These are phyloP conservation scores for Thielaviopsis populi DNA, from an alignment of 2,329 filamentous ascomycete species.

Conservation along the genomic window DNA sequence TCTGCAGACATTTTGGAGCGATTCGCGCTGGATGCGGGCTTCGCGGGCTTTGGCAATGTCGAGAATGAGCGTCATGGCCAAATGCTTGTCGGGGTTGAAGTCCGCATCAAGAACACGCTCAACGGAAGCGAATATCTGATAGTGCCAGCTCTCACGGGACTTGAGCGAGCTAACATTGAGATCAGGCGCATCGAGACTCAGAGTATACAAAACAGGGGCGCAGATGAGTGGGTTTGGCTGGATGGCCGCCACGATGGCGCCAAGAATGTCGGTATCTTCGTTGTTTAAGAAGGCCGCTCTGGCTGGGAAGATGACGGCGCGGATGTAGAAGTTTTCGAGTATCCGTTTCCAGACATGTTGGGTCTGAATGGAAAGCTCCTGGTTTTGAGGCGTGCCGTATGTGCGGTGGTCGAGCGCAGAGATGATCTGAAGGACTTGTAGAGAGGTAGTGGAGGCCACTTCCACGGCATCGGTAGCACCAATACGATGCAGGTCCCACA, in stretches of 20 bases:
- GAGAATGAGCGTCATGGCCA: constrained; percentile 23
- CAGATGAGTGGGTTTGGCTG: constrained; percentile 25
- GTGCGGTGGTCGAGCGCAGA: constrained; percentile 18
- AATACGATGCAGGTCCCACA: constrained; percentile 43
- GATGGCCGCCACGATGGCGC: constrained; percentile 28
- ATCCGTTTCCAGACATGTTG: constrained; percentile 29
- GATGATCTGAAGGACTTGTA: constrained; percentile 23
- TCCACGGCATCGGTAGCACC: constrained; percentile 32
- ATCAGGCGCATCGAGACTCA: constrained; percentile 23
- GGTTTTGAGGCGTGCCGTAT: neutral
- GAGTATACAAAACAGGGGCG: constrained; percentile 32
- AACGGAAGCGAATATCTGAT: constrained; percentile 25
- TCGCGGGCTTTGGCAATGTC: constrained; percentile 23
- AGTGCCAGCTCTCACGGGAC: constrained; percentile 29
- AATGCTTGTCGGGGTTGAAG: constrained; percentile 18
- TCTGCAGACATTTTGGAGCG: constrained; percentile 30
- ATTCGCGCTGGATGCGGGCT: constrained; percentile 26
- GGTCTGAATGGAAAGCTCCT: constrained; percentile 4
- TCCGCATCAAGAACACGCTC: constrained; percentile 21
- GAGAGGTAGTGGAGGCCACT: constrained; percentile 34
- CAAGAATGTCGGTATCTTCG: constrained; percentile 29
- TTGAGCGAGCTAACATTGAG: constrained; percentile 18
- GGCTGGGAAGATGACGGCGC: constrained; percentile 37
- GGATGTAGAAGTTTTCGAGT: constrained; percentile 34
- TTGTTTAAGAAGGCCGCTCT: constrained; percentile 33